A percentile compares a stretch with the other conserved stretches of the same genome.
phyloP scores from a whole-genome alignment of 257 asterid genomes.

The Lavandula angustifolia region DNA sequence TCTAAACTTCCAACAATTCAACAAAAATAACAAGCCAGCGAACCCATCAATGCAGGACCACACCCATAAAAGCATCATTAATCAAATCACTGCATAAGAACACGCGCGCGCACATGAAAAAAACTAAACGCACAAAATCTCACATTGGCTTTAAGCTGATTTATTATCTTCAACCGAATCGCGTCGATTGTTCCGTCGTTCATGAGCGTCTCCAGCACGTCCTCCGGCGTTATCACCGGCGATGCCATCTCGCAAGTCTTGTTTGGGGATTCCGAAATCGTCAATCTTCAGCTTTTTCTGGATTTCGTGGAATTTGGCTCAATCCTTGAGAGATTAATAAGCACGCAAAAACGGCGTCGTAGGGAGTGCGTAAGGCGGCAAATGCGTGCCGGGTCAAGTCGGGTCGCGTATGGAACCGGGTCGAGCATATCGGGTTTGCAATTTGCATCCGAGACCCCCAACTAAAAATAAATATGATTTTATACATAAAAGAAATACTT shows the following conservation, averaged over 20 bases:
- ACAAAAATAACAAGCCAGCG: not conserved
- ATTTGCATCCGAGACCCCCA: no score
- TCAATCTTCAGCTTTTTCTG: not conserved
- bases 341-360: constrained; percentile 11
- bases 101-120: not conserved
- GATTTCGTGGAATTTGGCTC: constrained; percentile 7
- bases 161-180: constrained; percentile 77
- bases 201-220: constrained; percentile 87
- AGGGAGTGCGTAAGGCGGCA: not conserved
- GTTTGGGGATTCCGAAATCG: constrained; percentile 20
- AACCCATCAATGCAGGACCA: not conserved
- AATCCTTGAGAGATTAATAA: not conserved
- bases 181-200: constrained; percentile 93
- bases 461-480: no score
- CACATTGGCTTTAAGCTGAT: constrained; percentile 91
- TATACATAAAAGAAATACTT: no score
- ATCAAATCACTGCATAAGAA: constrained; percentile 5
- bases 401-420: no score
- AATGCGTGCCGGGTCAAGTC: no score
- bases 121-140: constrained; percentile 25
- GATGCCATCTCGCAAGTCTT: constrained; percentile 45
- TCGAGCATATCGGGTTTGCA: no score
- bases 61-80: constrained; percentile 5
- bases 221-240: constrained; percentile 76
- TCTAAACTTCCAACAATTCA: not conserved